Percentiles rank a stretch among this genome's conserved stretches.
These are phyloP conservation scores for Ustulina deusta DNA, from an alignment of 2,329 filamentous ascomycete species.

Conservation along the genomic window DNA sequence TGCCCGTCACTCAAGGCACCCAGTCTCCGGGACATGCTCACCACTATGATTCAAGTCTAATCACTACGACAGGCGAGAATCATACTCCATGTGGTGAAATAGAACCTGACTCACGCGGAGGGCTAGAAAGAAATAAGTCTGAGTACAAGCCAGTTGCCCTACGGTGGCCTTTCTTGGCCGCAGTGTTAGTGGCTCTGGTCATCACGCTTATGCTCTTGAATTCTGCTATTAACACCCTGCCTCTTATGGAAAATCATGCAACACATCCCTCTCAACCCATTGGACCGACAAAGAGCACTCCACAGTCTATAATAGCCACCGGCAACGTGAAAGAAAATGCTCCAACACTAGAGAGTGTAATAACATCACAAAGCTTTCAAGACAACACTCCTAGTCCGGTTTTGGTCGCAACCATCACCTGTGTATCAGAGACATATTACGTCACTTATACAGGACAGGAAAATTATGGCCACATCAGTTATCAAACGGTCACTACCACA, in stretches of 20 bases:
- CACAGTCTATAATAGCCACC: background rate
- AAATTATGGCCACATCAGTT: background rate
- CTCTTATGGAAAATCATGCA: background rate
- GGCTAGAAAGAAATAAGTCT: constrained; percentile 13
- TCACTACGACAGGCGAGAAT: background rate
- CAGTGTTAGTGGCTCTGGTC: background rate
- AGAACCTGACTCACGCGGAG: background rate
- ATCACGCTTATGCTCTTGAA: background rate
- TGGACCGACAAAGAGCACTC: too few species aligned
- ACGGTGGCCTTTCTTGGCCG: constrained; percentile 3
- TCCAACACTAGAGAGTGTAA: background rate
- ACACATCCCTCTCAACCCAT: background rate
- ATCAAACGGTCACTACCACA: background rate
- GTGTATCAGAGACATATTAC: background rate
- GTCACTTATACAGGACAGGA: background rate
- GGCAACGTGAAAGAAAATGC: background rate
- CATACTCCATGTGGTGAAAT: background rate
- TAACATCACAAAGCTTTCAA: background rate
- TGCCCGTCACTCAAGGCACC: background rate
- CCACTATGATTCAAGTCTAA: background rate
- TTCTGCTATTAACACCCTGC: background rate
- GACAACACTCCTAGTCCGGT: background rate
- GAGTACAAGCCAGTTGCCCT: constrained; percentile 6
- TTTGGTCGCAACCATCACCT: background rate
- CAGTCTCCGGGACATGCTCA: background rate